Evolutionary conservation across 2,329 filamentous ascomycete species (phyloP).

Genomic region (Hypoxylon sp.): DNA sequence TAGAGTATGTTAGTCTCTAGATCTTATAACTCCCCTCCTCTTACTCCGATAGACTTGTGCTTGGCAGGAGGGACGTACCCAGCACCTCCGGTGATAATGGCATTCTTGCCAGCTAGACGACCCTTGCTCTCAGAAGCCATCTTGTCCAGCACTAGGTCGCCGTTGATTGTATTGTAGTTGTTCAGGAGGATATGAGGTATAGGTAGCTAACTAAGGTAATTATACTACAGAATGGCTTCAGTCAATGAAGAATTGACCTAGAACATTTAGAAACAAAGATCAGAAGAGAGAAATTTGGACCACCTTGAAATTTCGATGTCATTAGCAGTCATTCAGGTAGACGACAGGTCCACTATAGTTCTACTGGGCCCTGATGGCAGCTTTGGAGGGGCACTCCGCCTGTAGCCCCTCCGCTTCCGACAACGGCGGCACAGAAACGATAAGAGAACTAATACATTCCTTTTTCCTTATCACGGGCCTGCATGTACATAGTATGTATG

Average conservation of each 20-base stretch:
- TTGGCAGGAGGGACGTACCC: constrained; percentile 71
- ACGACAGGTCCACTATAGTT: not conserved
- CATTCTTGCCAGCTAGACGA: constrained; percentile 73
- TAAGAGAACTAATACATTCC: constrained; percentile 24
- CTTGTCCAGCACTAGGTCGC: constrained; percentile 44
- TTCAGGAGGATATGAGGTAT: not conserved
- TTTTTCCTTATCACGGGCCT: constrained; percentile 37
- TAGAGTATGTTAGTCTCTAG: constrained; percentile 27
- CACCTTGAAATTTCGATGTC: not conserved
- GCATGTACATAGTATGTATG: not conserved
- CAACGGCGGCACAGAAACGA: constrained; percentile 35
- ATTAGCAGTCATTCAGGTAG: not conserved
- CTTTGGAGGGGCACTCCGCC: constrained; percentile 29
- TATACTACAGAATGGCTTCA: not conserved
- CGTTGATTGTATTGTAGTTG: not conserved
- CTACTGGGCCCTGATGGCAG: constrained; percentile 4
- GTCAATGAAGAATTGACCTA: not conserved
- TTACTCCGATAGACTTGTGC: constrained; percentile 4
- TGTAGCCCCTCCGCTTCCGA: constrained; percentile 38
- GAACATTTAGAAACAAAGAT: not conserved
- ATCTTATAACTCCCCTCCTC: not conserved
- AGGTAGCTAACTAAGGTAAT: not conserved
- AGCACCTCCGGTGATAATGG: constrained; percentile 85
- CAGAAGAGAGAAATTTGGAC: not conserved
- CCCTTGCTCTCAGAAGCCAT: constrained; percentile 56